A percentile compares a stretch with the other conserved stretches of the same genome.
Conservation (phyloP, 805 yeast species). For the Saccharomycopsis vini region DNA sequence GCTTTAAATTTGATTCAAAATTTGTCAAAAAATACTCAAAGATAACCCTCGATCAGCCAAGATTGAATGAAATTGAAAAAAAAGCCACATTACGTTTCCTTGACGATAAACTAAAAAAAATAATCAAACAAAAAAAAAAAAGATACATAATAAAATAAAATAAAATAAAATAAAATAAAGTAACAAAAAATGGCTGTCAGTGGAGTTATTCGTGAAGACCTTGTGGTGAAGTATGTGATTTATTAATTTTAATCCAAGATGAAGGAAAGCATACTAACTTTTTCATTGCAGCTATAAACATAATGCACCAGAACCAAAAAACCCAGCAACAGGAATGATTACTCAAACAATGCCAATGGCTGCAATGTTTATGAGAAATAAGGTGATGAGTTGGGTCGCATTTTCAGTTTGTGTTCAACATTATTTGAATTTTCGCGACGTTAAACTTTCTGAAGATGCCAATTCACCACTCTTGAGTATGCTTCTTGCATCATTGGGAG, state of each 20-base stretch:
- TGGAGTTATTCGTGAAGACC: constrained; percentile 17
- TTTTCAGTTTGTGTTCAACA: constrained; percentile 18
- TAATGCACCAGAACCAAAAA: constrained; percentile 9
- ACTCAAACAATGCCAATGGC: constrained; percentile 20
- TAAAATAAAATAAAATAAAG: neutral
- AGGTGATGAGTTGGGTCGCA: constrained; percentile 16
- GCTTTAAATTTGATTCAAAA: no score
- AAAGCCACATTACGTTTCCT: no score
- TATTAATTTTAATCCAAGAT: neutral
- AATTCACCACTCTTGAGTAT: constrained; percentile 17
- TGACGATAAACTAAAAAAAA: no score
- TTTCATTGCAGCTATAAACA: constrained; percentile 11
- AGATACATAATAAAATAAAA: neutral
- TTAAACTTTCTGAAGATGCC: constrained; percentile 15
- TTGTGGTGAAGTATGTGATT: constrained; percentile 15
- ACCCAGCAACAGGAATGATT: constrained; percentile 17
- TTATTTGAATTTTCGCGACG: constrained; percentile 16
- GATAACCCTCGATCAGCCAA: no score
- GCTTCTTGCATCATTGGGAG: constrained; percentile 8
- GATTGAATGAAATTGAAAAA: no score
- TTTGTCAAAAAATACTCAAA: no score
- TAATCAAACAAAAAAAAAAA: neutral
- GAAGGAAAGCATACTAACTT: neutral
- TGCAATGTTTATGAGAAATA: constrained; percentile 19
- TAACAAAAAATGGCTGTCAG: constrained; percentile 4